Evolutionary conservation across 1,139 yeast species (phyloP), one percentile per base, ranked within the genome.

Genomic region (Protomyces inundatus): DNA sequence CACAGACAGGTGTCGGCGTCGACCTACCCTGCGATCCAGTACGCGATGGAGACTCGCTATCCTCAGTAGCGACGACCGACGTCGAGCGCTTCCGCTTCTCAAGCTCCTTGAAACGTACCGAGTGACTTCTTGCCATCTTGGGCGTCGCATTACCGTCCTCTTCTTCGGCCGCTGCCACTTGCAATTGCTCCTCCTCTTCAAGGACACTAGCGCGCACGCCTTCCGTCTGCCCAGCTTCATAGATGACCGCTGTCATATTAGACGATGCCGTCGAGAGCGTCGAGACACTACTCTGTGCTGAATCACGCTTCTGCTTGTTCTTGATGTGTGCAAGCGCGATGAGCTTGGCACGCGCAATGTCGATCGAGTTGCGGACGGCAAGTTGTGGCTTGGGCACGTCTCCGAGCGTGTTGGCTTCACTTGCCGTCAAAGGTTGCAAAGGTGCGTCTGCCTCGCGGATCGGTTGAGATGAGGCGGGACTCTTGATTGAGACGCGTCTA

Each of bases 281-380:
- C 37, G 37, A 50, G 12, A 9, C 35, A 12, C 14, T 14, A n/a
- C 46, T 16, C 37, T 34, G 33, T n/a, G 39, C 23, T 10, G 58
- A 40, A 9, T 16, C 16, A 37, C 48, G 35, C 30, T 33, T 23
- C 42, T 10, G 10, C 4, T 9, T 35, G 48, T 6, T 32, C 10
- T 32, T 42, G 36, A 23, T n/a, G 16, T 32, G 45, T 12, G 33
- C 32, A 10, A 54, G 23, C 10, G 33, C 37, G 14, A 30, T n/a
- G 12, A n/a, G 62, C 56, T 35, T 55, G 42, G 54, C 55, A 16
- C 54, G 53, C 32, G 62, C 62, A 14, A 58, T 33, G 30, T 58
- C 62, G 36, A 58, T 58, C 34, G 62, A 58, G 35, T 58, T 58
- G 12, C 62, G 62, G 12, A 55, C 45, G 9, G 42, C 23, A 14